A percentile compares a stretch with the other conserved stretches of the same genome.
These are phyloP conservation scores for Kalaharituber pfeilii DNA, from an alignment of 2,329 filamentous ascomycete genomes.

Conservation along the genomic window DNA sequence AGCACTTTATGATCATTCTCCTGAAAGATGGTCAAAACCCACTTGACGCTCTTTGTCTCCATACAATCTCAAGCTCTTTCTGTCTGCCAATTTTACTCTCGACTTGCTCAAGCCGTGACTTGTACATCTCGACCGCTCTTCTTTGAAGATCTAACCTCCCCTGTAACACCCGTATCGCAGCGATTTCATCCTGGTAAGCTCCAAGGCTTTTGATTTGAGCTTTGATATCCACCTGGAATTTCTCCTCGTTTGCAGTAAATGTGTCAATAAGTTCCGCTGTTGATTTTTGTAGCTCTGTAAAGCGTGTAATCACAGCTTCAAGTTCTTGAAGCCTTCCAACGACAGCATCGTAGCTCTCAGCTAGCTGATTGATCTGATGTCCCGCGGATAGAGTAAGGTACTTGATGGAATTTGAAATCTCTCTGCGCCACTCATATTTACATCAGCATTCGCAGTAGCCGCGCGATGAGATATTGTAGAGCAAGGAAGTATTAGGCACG, in stretches of 20 bases:
- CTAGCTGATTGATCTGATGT: constrained; percentile 42
- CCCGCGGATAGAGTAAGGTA: not conserved
- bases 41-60: constrained; percentile 17
- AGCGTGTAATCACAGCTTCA: constrained; percentile 43
- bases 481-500: not conserved
- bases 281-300: constrained; percentile 49
- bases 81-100: constrained; percentile 27
- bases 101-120: constrained; percentile 51
- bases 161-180: constrained; percentile 44
- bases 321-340: constrained; percentile 49
- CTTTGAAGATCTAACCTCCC: constrained; percentile 45
- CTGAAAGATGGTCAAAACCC: constrained; percentile 1
- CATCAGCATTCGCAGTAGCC: not conserved
- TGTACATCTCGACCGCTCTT: constrained; percentile 47
- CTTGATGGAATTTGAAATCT: not conserved
- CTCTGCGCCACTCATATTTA: not conserved
- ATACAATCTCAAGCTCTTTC: constrained; percentile 15
- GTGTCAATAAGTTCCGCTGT: constrained; percentile 40
- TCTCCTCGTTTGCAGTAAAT: constrained; percentile 43
- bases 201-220: constrained; percentile 43
- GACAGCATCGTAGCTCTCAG: constrained; percentile 57
- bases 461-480: not conserved
- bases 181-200: constrained; percentile 47
- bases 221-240: constrained; percentile 41
- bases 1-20: not conserved